Base-by-base conservation (phyloP, 2,329 filamentous ascomycete genomes). In the Pseudocercospora pini-densiflorae region DNA sequence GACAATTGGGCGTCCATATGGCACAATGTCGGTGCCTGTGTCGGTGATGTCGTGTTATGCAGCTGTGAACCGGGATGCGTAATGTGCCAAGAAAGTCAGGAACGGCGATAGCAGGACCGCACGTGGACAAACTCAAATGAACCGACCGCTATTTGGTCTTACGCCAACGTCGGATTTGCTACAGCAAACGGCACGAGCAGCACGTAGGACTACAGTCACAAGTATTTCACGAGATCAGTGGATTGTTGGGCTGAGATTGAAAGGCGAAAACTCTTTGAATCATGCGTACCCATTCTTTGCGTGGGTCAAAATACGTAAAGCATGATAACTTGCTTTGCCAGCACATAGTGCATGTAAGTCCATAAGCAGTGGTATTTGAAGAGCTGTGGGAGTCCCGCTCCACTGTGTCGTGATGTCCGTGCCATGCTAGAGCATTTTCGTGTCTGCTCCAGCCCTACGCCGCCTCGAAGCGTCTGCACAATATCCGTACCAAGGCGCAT, bases 51-150 rank as follows among this genome's bases (percentile, higher is more conserved):
- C 49, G 49, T 53, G 49, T 12, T 53, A 24, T 54, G 51, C 51
- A 54, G 51, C 36, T n/a, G 51, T 54, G 51, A 54, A 16, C 51
- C 51, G 51, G 51, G 23, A 54, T 54, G 10, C 51, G 51, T 27
- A 54, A 55, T 31, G 24, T 27, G 24, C 51, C 23, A 55, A 55
- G 51, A n/a, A n/a, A 55, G 16, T 24, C 51, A n/a, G 16, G 27
- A n/a, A 24, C 23, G 51, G 51, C 51, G 27, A 10, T 23, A 24
- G 49, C 23, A 21, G 24, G 23, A 24, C 23, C 51, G 51, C 51
- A 55, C 51, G 51, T 55, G 51, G 51, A 55, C 51, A 55, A 55
- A 55, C 51, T 55, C 51, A 55, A 54, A 31, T 54, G 51, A n/a
- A 54, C n/a, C 21, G 51, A 54, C 51, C 51, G 51, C 51, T 27